These are phyloP conservation scores for Naganishia onofrii DNA, from an alignment of 768 basidiomycete genomes.

Conservation along the genomic window DNA sequence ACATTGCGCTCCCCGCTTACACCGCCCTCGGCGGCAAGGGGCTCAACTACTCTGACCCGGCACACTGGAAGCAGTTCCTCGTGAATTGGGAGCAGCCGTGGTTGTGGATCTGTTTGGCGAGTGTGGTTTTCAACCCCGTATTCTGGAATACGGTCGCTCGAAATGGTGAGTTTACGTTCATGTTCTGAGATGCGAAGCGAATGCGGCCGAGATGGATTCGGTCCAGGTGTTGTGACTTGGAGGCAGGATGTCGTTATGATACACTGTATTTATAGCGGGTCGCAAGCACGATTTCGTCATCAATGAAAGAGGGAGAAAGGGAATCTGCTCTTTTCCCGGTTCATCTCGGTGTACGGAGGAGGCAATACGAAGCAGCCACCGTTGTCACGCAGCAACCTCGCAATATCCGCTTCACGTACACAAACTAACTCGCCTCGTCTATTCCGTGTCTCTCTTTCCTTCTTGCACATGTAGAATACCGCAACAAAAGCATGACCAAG, in stretches of 20 bases:
- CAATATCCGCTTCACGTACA: too few relatives aligned
- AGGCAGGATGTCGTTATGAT: too few relatives aligned
- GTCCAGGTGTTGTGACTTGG: neutral
- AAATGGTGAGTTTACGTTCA: constrained; percentile 64
- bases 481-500: constrained; percentile 81
- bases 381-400: too few relatives aligned
- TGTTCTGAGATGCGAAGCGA: neutral
- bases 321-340: too few relatives aligned
- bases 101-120: constrained; percentile 21
- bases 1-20: constrained; percentile 7
- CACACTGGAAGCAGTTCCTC: neutral
- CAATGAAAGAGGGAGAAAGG: too few relatives aligned
- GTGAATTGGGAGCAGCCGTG: neutral
- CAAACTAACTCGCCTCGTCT: too few relatives aligned
- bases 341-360: too few relatives aligned
- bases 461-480: constrained; percentile 60
- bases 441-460: too few relatives aligned
- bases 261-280: too few relatives aligned
- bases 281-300: too few relatives aligned
- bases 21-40: neutral
- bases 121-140: constrained; percentile 73
- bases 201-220: too few relatives aligned
- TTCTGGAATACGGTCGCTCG: constrained; percentile 95
- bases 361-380: too few relatives aligned
- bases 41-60: constrained; percentile 2